Evolutionary conservation across 2,329 filamentous ascomycete species (phyloP).

Genomic region (Fusarium sp.): DNA sequence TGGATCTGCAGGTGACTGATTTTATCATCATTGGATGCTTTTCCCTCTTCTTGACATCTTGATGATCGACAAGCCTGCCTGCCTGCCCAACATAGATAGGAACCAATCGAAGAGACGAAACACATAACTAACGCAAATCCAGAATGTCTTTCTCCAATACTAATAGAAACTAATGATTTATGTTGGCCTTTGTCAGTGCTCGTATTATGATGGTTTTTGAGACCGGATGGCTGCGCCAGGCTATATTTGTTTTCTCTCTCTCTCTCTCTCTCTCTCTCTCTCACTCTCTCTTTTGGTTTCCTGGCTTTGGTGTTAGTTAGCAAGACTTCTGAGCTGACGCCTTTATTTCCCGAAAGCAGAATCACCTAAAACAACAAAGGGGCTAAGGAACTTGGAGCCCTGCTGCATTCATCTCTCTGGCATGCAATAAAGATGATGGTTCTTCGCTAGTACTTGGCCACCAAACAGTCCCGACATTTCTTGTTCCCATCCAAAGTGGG

Average conservation of each 20-base stretch:
- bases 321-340: slow-evolving; percentile 7
- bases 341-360: slow-evolving; percentile 32
- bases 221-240: not conserved
- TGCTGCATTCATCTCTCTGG: slow-evolving; percentile 13
- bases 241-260: not conserved
- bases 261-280: not conserved
- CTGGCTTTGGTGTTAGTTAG: slow-evolving; percentile 10
- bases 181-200: not conserved
- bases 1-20: slow-evolving; percentile 6
- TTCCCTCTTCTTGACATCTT: not conserved
- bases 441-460: slow-evolving; percentile 4
- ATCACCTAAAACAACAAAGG: slow-evolving; percentile 28
- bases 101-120: not conserved
- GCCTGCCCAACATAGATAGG: not conserved
- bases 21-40: not conserved
- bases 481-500: not conserved
- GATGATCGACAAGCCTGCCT: not conserved
- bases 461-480: not conserved
- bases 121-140: not conserved
- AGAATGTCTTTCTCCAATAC: not conserved
- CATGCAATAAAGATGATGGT: slow-evolving; percentile 16
- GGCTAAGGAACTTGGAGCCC: slow-evolving; percentile 10
- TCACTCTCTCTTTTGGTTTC: not conserved
- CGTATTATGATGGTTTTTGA: not conserved
- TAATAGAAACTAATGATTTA: not conserved